Evolutionary conservation across 1,284 basidiomycete species (phyloP).

Genomic region (Trametes versicolor): DNA sequence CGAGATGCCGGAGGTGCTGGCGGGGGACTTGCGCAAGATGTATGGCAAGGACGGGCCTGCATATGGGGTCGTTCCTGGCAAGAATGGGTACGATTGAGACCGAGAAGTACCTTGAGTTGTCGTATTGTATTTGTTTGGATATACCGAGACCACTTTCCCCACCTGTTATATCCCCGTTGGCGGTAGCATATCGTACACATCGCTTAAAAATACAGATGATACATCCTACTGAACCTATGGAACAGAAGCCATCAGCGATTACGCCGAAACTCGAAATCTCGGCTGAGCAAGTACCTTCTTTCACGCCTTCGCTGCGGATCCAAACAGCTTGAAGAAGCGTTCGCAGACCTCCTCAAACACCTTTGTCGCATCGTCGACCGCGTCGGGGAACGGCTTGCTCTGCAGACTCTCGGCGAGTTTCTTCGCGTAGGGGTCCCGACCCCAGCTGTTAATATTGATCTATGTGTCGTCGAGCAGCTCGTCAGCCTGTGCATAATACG

Average conservation of each 20-base stretch:
- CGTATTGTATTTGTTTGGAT: too few species aligned
- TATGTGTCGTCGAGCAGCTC: conserved; percentile 26
- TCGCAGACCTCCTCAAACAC: conserved; percentile 53
- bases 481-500: background rate
- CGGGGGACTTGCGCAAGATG: conserved; percentile 42
- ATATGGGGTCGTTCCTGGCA: conserved; percentile 37
- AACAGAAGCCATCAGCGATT: too few species aligned
- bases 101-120: too few species aligned
- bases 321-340: conserved; percentile 54
- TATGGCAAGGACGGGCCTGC: conserved; percentile 44
- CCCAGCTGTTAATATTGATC: conserved; percentile 62
- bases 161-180: too few species aligned
- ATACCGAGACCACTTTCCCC: too few species aligned
- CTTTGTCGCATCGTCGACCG: conserved; percentile 56
- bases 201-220: too few species aligned
- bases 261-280: too few species aligned
- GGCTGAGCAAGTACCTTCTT: too few species aligned
- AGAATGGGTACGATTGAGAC: conserved; percentile 34
- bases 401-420: conserved; percentile 46
- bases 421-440: conserved; percentile 55
- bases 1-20: conserved; percentile 43
- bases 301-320: conserved; percentile 52
- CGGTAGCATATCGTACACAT: too few species aligned
- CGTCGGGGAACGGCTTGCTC: conserved; percentile 55
- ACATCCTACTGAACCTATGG: too few species aligned